Conservation (phyloP, 2,329 filamentous ascomycete species). For the Talaromyces marneffei region DNA sequence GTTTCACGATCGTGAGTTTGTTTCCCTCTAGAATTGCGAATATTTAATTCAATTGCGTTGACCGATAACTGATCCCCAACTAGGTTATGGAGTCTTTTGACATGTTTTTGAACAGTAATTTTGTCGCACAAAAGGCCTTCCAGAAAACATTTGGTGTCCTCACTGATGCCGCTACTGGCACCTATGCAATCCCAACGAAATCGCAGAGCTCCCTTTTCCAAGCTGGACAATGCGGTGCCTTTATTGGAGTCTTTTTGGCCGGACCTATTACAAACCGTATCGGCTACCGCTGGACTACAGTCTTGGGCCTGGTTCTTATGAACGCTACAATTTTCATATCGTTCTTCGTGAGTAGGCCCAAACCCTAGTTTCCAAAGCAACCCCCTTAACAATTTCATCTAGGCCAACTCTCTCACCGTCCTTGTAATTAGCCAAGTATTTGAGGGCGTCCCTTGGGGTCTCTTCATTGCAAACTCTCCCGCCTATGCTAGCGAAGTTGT, state of each 20-base stretch:
- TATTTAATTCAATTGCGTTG: neutral
- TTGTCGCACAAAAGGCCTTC: conserved; percentile 41
- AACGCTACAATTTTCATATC: conserved; percentile 57
- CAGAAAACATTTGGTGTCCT: conserved; percentile 34
- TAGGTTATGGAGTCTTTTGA: conserved; percentile 49
- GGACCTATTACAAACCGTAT: conserved; percentile 56
- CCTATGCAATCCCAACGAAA: conserved; percentile 33
- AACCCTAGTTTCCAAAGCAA: too few species aligned
- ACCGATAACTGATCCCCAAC: neutral
- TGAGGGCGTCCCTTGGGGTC: conserved; percentile 43
- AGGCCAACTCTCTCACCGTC: conserved; percentile 39
- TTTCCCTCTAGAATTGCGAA: neutral
- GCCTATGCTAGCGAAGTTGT: conserved; percentile 50
- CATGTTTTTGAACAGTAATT: conserved; percentile 46
- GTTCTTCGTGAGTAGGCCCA: conserved; percentile 44
- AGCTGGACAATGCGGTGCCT: conserved; percentile 53
- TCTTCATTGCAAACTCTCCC: conserved; percentile 49
- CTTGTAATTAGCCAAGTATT: conserved; percentile 30
- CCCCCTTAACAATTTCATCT: neutral
- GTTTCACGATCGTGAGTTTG: conserved; percentile 45
- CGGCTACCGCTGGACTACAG: conserved; percentile 56
- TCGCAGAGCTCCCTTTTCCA: conserved; percentile 54
- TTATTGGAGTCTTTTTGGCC: conserved; percentile 55
- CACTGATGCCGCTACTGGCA: neutral
- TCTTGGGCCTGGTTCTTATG: conserved; percentile 51